phyloP scores from a whole-genome alignment of 306 rosid species.

The Fragaria iinumae region DNA sequence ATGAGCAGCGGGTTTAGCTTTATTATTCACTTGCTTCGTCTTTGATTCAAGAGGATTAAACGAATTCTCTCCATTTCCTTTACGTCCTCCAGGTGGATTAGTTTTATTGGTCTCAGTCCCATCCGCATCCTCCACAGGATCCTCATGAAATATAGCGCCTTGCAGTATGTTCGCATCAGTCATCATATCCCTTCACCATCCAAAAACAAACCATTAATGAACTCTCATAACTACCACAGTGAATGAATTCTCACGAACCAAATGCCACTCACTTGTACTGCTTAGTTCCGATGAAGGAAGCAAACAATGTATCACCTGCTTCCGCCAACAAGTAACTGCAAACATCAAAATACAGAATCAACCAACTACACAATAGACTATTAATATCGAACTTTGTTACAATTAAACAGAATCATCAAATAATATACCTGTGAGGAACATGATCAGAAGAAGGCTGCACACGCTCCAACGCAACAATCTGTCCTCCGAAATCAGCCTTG shows the following conservation, averaged over 20 bases:
- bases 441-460: conserved; percentile 98
- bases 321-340: conserved; percentile 91
- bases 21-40: conserved; percentile 56
- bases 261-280: conserved; percentile 76
- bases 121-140: conserved; percentile 52
- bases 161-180: conserved; percentile 94
- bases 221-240: conserved; percentile 7
- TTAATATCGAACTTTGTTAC: too few relatives aligned
- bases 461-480: conserved; percentile 84
- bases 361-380: not conserved
- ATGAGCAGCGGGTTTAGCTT: conserved; percentile 86
- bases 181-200: conserved; percentile 70
- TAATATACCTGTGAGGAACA: conserved; percentile 78
- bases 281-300: conserved; percentile 93
- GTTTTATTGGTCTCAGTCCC: conserved; percentile 33
- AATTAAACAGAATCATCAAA: too few relatives aligned
- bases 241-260: conserved; percentile 12
- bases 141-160: conserved; percentile 98
- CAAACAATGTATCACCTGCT: conserved; percentile 96
- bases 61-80: conserved; percentile 50
- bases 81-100: conserved; percentile 45
- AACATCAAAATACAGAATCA: conserved; percentile 20
- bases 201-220: conserved; percentile 25
- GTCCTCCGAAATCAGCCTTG: conserved; percentile 91
- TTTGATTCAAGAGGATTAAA: conserved; percentile 76